A percentile compares a stretch with the other conserved stretches of the same genome.
These are phyloP conservation scores for Skeletonema costatum DNA, from an alignment of 108 stramenopile species.

Conservation along the genomic window DNA sequence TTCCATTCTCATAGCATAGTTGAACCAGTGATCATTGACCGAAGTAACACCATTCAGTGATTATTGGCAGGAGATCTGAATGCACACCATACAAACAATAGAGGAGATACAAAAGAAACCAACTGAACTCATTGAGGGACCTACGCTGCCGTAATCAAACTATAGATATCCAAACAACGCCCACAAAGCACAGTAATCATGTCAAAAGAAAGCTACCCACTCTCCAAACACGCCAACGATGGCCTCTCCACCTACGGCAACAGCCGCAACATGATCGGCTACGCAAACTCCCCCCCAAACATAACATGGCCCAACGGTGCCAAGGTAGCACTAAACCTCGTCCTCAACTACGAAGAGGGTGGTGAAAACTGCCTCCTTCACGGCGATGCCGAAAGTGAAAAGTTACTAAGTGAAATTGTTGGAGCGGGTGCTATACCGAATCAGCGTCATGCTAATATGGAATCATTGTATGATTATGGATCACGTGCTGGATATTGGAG, in stretches of 20 bases:
- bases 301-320: conserved; percentile 80
- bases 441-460: conserved; percentile 85
- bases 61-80: too few species aligned
- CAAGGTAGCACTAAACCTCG: conserved; percentile 91
- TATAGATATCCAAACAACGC: too few species aligned
- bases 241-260: conserved; percentile 63
- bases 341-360: conserved; percentile 97
- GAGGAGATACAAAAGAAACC: too few species aligned
- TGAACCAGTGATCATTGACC: too few species aligned
- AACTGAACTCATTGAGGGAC: too few species aligned
- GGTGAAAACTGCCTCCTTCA: conserved; percentile 87
- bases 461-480: conserved; percentile 94
- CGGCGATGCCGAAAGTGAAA: conserved; percentile 76
- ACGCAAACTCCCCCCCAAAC: conserved; percentile 68
- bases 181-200: not conserved
- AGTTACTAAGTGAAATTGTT: conserved; percentile 88
- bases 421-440: conserved; percentile 18
- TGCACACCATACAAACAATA: too few species aligned
- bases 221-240: conserved; percentile 67
- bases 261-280: conserved; percentile 82
- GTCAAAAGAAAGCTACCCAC: conserved; percentile 14
- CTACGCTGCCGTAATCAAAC: too few species aligned
- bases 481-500: conserved; percentile 94
- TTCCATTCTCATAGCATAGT: too few species aligned
- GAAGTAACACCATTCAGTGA: too few species aligned